Base-by-base conservation (phyloP, 257 asterid genomes). In the Verbena officinalis region DNA sequence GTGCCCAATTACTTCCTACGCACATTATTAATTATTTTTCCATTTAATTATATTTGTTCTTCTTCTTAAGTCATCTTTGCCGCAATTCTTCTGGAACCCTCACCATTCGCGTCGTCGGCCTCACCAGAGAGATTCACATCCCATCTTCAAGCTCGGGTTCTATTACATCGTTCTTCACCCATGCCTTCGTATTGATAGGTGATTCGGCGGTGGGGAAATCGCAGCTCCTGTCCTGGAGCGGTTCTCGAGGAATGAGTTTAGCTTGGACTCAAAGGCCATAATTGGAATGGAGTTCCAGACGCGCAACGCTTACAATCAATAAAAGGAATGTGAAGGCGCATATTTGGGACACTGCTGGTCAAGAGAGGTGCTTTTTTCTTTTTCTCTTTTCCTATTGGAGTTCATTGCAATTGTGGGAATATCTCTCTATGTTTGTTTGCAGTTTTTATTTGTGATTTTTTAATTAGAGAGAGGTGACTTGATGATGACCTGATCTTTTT, bases 311-410 rank as follows among this genome's bases (percentile, higher is more conserved):
- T 11, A 53, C 21, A 23, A 69, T 88, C 74, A 95, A 86, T 79
- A 78, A 75, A 40, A 88, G 80, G 75, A 83, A 70, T 20, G 75
- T 88, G 46, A 88, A 88, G 78, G 95, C 96, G 50, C 96, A 88
- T 90, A 88, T 88, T 82, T 88, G 96, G 96, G 96, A 88, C 66
- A 88, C 96, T 9, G 96, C 96, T 64, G 96, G 96, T 43, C 96
- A 88, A 17, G 96, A 88, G 36, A 83, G 96, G 96, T 88, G 40
- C 59, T 55, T 17, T 2, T 13, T 52, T 52, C 23, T 51, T n/a
- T n/a, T n/a, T n/a, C n/a, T n/a, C n/a, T n/a, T 4, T 6, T 23
- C 4, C 19, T 8, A 8, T 19, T 27, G 33, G 33, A 27, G 33
- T 27, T 0, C 11, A 49, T 9, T 38, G 0, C 7, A 24, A 33